These are phyloP conservation scores for Notholithocarpus densiflorus DNA, from an alignment of 306 rosid genomes.

Conservation along the genomic window DNA sequence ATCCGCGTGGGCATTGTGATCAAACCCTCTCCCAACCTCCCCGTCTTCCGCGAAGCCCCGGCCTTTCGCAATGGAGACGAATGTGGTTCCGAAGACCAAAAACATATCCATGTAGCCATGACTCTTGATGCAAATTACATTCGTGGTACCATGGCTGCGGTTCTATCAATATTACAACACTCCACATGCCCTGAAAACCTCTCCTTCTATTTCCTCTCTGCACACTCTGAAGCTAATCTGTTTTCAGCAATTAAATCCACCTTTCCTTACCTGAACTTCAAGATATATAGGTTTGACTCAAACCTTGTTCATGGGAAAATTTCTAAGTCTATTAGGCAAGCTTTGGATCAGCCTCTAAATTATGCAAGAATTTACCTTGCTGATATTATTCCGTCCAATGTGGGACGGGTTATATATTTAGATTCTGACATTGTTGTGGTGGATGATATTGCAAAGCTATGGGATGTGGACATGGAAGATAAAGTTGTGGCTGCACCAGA, in stretches of 20 bases:
- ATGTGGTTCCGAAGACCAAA: conserved; percentile 24
- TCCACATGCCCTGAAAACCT: conserved; percentile 63
- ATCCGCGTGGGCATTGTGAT: conserved; percentile 35
- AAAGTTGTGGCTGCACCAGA: conserved; percentile 71
- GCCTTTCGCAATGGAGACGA: conserved; percentile 54
- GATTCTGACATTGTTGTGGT: conserved; percentile 65
- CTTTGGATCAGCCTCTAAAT: conserved; percentile 61
- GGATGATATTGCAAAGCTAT: conserved; percentile 63
- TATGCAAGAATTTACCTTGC: conserved; percentile 67
- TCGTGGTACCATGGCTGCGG: conserved; percentile 68
- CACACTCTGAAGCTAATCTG: conserved; percentile 28
- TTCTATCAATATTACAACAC: conserved; percentile 55
- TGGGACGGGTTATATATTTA: conserved; percentile 49
- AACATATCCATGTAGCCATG: conserved; percentile 59
- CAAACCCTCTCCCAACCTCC: conserved; percentile 17
- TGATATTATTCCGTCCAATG: conserved; percentile 40
- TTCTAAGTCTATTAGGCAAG: conserved; percentile 57
- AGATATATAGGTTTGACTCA: conserved; percentile 39
- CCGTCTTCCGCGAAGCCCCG: conserved; percentile 59
- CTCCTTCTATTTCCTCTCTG: conserved; percentile 48
- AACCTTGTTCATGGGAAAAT: conserved; percentile 47
- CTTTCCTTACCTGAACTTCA: conserved; percentile 57
- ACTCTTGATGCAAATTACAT: conserved; percentile 69
- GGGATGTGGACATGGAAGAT: conserved; percentile 54
- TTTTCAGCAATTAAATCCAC: conserved; percentile 46